Evolutionary conservation across 2,329 filamentous ascomycete species (phyloP), one percentile per base, ranked within the genome.

Genomic region (Exophiala spinifera): DNA sequence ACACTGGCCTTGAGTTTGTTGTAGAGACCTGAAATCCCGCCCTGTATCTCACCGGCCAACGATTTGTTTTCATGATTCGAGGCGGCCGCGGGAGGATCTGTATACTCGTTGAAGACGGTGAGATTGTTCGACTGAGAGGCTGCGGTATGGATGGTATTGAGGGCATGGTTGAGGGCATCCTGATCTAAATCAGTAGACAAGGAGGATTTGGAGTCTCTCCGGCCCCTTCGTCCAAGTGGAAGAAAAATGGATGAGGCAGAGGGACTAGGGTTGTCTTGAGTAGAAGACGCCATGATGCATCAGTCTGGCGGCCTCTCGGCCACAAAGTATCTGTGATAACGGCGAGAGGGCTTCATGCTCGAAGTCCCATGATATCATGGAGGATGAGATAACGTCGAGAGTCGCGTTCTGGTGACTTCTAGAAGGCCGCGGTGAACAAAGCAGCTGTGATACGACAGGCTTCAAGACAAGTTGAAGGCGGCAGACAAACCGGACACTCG

Each of bases 91-190:
- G 86, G 80, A 1, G 74, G 74, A 49, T 66, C 70, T 5, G 87
- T 88, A 65, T 95, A 91, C 67, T 96, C 91, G 72, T 95, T 95
- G 73, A 97, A 97, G 7, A 91, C 95, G 2, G 92, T 97, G 45
- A 97, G 78, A 31, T 85, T 83, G 59, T 88, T 87, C 31, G 88
- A 88, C 68, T 89, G 88, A 66, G 88, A 95, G n/a, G 91, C 91
- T 4, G 88, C 85, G 47, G 79, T 90, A 71, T 96, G 92, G 62
- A 96, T 96, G 64, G 89, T 86, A 71, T 95, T 88, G 57, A 96
- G 83, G 15, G 87, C 82, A 59, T 89, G 83, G 31, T 88, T 84
- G 34, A 92, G 78, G 53, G 88, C 85, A 59, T 90, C 87, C 67
- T 83, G 87, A 69, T 91, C 87, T 37, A 83, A 73, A 46, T 80